phyloP scores from a whole-genome alignment of 352 stramenopile genomes.

The Globisporangium apiculatum region DNA sequence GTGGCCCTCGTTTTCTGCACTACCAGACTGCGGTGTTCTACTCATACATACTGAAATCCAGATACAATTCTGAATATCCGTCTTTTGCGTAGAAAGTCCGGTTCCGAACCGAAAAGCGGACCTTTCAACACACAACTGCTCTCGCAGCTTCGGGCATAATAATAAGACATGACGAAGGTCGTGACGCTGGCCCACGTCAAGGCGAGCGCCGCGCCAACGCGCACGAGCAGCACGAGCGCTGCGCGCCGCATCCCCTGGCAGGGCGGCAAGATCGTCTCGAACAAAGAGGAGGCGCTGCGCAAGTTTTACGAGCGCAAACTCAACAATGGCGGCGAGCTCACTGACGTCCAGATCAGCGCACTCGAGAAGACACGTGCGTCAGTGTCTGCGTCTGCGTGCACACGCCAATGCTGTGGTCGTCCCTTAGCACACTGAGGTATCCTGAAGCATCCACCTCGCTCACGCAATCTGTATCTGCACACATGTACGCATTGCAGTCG shows the following conservation, averaged over 20 bases:
- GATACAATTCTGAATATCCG: neutral
- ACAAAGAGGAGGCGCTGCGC: constrained; percentile 80
- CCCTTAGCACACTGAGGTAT: too few species aligned
- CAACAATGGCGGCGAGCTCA: constrained; percentile 30
- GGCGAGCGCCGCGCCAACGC: constrained; percentile 23
- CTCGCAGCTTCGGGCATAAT: too few species aligned
- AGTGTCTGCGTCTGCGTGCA: neutral
- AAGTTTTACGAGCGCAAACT: constrained; percentile 84
- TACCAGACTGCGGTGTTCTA: neutral
- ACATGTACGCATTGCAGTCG: constrained; percentile 8
- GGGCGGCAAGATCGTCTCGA: constrained; percentile 75
- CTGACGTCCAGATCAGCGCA: constrained; percentile 37
- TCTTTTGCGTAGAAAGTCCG: neutral
- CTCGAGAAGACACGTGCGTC: constrained; percentile 40
- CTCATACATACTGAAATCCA: neutral
- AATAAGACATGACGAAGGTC: constrained; percentile 20
- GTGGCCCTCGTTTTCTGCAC: neutral
- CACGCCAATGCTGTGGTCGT: neutral
- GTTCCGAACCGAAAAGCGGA: neutral
- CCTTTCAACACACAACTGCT: too few species aligned
- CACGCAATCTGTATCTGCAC: neutral
- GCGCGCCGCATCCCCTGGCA: constrained; percentile 58
- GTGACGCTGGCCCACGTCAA: constrained; percentile 69
- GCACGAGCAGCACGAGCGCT: constrained; percentile 9
- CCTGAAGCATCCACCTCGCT: neutral